A percentile compares a stretch with the other conserved stretches of the same genome.
These are phyloP conservation scores for Delonix regia DNA, from an alignment of 306 rosid genomes.

Conservation along the genomic window DNA sequence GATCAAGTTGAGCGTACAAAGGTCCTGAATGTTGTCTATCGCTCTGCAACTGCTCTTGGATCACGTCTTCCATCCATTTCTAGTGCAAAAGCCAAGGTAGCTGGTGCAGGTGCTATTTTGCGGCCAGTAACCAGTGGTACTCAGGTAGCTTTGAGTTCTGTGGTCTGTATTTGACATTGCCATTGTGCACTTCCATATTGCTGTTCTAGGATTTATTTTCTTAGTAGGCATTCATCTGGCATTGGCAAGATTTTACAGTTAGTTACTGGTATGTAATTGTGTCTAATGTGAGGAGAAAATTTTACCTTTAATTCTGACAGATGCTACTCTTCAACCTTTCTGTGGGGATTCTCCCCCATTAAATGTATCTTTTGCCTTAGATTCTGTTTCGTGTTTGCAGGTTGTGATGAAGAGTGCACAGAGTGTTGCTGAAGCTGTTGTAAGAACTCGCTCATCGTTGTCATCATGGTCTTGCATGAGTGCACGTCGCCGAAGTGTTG, in stretches of 20 bases:
- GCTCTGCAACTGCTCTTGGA: constrained; percentile 94
- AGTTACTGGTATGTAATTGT: constrained; percentile 7
- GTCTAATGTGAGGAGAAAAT: not conserved
- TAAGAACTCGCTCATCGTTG: constrained; percentile 83
- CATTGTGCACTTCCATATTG: not conserved
- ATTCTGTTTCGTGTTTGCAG: constrained; percentile 48
- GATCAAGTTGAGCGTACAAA: constrained; percentile 90
- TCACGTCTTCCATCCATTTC: constrained; percentile 89
- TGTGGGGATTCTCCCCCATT: constrained; percentile 13
- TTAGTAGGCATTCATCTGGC: not conserved
- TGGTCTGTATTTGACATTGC: constrained; percentile 17
- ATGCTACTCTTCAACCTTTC: not conserved
- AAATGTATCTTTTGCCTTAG: constrained; percentile 16
- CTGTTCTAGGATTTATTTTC: constrained; percentile 24
- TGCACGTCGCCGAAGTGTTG: constrained; percentile 79
- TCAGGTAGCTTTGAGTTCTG: constrained; percentile 58
- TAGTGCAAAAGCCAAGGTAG: constrained; percentile 89
- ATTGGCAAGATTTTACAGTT: constrained; percentile 15
- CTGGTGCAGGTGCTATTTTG: constrained; percentile 86
- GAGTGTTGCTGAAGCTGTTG: constrained; percentile 94
- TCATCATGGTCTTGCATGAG: constrained; percentile 98
- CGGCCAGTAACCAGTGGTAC: constrained; percentile 90
- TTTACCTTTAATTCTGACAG: constrained; percentile 19
- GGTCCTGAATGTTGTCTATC: constrained; percentile 88
- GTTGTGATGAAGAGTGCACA: constrained; percentile 93